Base-by-base conservation (phyloP, 345 rosid genomes). In the Salix koriyanagi region DNA sequence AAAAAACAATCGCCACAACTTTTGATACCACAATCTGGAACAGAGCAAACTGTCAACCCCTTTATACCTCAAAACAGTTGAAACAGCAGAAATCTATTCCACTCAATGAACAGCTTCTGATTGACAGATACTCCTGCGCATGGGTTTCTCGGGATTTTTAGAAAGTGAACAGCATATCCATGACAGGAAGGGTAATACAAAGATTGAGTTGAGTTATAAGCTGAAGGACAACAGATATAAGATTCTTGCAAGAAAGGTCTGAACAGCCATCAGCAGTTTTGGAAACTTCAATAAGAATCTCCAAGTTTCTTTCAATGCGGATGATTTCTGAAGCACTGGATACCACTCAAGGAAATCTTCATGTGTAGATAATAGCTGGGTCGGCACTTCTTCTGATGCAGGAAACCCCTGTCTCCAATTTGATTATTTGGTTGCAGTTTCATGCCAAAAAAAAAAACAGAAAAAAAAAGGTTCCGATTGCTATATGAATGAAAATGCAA, bases 91-190 rank as follows among this genome's bases (percentile, higher is more conserved):
- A 84, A 83, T n/a, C 97, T 97, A 52, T 79, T 56, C 15, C 42
- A 61, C 11, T 79, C 83, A 25, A 91, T 52, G 82, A 93, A 95
- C 19, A 82, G 76, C 69, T 83, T 71, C 83, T 91, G 96, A 83
- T 90, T 89, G 28, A 56, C 58, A 66, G 72, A 32, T 44, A 90
- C 96, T 14, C 97, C 96, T 5, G 97, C 97, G 74, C 91, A 91
- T 9, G 91, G 87, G 76, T 93, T 95, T 21, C 99, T 87, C 30
- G 89, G 87, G 80, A 95, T 84, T 74, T 89, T 95, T 8, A 90
- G 68, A 36, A 88, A 80, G 52, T 84, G 87, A 2, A 61, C 12
- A 11, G 90, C 86, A 42, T 74, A 75, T 41, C 78, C 75, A 25
- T 75, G 78, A 46, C 78, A 60, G 60, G 88, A 78, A 4, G 83